Percentiles rank a stretch among this genome's conserved stretches.
Conservation (phyloP, 805 yeast species). For the Pichia nakasei region DNA sequence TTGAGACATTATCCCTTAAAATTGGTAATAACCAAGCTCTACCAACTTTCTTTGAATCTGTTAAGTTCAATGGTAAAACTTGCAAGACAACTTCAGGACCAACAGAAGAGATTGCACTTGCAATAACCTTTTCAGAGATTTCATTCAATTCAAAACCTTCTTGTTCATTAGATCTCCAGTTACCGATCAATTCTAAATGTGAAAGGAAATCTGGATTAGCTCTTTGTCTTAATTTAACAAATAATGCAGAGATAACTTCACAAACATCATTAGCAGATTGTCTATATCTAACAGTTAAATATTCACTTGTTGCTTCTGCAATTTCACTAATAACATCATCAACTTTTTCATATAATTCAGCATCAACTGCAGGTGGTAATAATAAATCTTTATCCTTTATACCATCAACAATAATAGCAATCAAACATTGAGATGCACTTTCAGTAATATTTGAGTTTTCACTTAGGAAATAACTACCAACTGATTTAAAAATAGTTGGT, state of each 20-base stretch:
- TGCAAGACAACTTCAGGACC: conserved; percentile 82
- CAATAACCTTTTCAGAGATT: conserved; percentile 74
- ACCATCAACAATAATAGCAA: conserved; percentile 64
- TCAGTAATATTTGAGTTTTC: conserved; percentile 53
- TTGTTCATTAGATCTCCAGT: conserved; percentile 74
- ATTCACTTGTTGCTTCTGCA: conserved; percentile 42
- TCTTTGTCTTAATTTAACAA: conserved; percentile 55
- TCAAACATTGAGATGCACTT: conserved; percentile 81
- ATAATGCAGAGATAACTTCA: conserved; percentile 53
- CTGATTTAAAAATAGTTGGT: conserved; percentile 46
- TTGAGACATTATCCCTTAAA: conserved; percentile 74
- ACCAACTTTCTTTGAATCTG: conserved; percentile 56
- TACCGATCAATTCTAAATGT: conserved; percentile 67
- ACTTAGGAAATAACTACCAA: conserved; percentile 59
- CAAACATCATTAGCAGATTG: conserved; percentile 68
- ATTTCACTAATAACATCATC: conserved; percentile 46
- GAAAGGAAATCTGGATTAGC: conserved; percentile 62
- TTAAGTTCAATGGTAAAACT: conserved; percentile 71
- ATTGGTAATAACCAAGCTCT: conserved; percentile 94
- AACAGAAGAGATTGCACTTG: conserved; percentile 66
- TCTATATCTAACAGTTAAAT: conserved; percentile 66
- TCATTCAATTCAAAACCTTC: conserved; percentile 57
- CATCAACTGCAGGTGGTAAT: conserved; percentile 40
- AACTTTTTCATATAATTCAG: conserved; percentile 43
- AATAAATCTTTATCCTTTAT: conserved; percentile 54